Conservation (phyloP, 495 filamentous ascomycete genomes). For the Talaromyces stipitatus region DNA sequence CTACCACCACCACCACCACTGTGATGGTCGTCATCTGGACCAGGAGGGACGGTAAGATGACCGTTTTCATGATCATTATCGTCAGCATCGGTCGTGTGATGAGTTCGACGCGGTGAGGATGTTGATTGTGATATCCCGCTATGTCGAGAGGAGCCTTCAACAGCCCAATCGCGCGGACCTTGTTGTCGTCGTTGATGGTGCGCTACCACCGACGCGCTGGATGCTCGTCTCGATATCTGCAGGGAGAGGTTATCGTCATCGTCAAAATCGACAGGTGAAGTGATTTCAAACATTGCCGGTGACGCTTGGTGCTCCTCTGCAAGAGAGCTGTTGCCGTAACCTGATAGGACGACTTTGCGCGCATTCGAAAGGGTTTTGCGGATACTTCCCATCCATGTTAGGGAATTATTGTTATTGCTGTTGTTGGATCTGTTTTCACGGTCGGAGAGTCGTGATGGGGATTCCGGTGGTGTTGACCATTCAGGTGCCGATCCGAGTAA, state of each 20-base stretch:
- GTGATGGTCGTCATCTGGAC: conserved; percentile 13
- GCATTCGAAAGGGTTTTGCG: conserved; percentile 43
- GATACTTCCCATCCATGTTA: conserved; percentile 49
- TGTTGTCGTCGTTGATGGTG: conserved; percentile 50
- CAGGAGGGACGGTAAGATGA: conserved; percentile 34
- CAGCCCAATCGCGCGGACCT: conserved; percentile 50
- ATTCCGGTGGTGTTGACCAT: conserved; percentile 11
- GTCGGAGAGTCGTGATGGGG: conserved; percentile 12
- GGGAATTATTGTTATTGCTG: conserved; percentile 24
- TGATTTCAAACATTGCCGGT: background rate
- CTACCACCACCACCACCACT: conserved; percentile 9
- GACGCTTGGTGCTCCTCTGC: background rate
- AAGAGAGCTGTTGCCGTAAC: conserved; percentile 1
- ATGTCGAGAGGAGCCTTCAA: conserved; percentile 13
- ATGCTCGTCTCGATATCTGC: conserved; percentile 42
- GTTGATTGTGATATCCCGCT: background rate
- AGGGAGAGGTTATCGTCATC: conserved; percentile 2
- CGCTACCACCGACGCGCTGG: conserved; percentile 46
- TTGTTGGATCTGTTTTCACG: conserved; percentile 22
- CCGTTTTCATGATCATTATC: conserved; percentile 12
- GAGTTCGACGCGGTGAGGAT: background rate
- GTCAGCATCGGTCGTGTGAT: background rate
- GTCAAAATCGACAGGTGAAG: conserved; percentile 1
- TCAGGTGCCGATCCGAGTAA: conserved; percentile 42
- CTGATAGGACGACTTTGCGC: conserved; percentile 15